Conservation (phyloP, 805 yeast species). For the Saccharomyces paradoxus region DNA sequence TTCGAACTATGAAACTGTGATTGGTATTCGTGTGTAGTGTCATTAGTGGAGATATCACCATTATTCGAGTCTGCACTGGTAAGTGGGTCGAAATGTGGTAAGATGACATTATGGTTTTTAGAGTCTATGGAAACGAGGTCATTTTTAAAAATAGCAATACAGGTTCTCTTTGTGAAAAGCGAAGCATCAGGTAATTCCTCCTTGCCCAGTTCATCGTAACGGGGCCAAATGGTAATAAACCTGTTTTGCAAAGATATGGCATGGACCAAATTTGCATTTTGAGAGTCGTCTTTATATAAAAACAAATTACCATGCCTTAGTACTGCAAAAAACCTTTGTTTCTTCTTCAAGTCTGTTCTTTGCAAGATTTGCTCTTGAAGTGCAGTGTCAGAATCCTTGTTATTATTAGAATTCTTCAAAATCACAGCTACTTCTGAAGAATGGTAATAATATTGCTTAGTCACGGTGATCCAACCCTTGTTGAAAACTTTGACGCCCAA, state of each 20-base stretch:
- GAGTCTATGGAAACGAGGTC: conserved; percentile 19
- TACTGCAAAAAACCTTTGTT: conserved; percentile 58
- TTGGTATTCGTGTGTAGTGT: not conserved
- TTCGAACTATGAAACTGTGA: conserved; percentile 9
- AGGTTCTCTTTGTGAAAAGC: conserved; percentile 69
- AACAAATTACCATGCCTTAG: conserved; percentile 83
- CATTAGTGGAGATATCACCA: conserved; percentile 1
- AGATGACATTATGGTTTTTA: conserved; percentile 3
- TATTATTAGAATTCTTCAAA: not conserved
- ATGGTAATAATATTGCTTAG: conserved; percentile 60
- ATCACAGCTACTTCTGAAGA: conserved; percentile 27
- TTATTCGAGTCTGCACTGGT: not conserved
- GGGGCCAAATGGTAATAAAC: conserved; percentile 80
- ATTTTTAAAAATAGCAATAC: conserved; percentile 62
- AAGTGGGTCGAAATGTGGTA: not conserved
- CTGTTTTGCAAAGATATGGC: conserved; percentile 69
- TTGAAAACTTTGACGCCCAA: conserved; percentile 55
- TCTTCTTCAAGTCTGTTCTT: conserved; percentile 32
- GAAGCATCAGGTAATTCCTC: conserved; percentile 49
- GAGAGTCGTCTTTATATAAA: conserved; percentile 60
- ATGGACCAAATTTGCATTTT: conserved; percentile 47
- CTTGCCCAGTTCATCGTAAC: conserved; percentile 35
- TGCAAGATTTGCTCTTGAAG: conserved; percentile 11
- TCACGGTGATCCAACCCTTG: conserved; percentile 79
- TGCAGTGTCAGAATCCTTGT: conserved; percentile 6